A percentile compares a stretch with the other conserved stretches of the same genome.
Conservation (phyloP, 495 filamentous ascomycete species). For the Lasiosphaeria hispida region DNA sequence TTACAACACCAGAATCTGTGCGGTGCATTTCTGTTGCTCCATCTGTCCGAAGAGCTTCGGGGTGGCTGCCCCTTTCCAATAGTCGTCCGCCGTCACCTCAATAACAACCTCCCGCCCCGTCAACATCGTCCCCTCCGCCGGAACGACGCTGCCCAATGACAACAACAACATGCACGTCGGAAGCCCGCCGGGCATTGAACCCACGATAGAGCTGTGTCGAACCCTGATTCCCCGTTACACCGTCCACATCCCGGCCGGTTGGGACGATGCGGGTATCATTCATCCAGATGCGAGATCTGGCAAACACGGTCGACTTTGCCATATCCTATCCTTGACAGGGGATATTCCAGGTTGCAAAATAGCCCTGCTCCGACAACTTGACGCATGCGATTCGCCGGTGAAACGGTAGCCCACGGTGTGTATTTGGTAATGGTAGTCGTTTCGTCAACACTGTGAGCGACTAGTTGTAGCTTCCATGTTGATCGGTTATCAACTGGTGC, state of each 20-base stretch:
- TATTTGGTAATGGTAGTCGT: too few relatives aligned
- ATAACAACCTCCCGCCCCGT: not conserved
- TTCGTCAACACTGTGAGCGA: too few relatives aligned
- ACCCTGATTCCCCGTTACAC: slow-evolving; percentile 4
- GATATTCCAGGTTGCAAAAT: too few relatives aligned
- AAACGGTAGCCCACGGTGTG: too few relatives aligned
- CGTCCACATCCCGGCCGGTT: not conserved
- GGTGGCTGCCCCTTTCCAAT: slow-evolving; percentile 1
- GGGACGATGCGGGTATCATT: slow-evolving; percentile 8
- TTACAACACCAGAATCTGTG: slow-evolving; percentile 23
- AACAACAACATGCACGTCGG: slow-evolving; percentile 2
- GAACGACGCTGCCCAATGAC: not conserved
- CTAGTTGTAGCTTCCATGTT: not conserved
- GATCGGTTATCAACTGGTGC: not conserved
- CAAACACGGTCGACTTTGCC: too few relatives aligned
- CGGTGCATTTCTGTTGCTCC: not conserved
- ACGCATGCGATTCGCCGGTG: too few relatives aligned
- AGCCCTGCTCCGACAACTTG: too few relatives aligned
- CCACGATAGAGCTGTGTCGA: not conserved
- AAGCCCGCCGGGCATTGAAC: not conserved
- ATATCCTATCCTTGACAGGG: too few relatives aligned
- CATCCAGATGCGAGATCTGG: slow-evolving; percentile 1
- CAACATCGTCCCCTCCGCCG: not conserved
- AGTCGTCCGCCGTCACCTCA: not conserved
- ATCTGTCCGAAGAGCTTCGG: slow-evolving; percentile 7